A percentile compares a stretch with the other conserved stretches of the same genome.
Evolutionary conservation across 257 asterid species (phyloP).

Genomic region (Hygrophila difformis): DNA sequence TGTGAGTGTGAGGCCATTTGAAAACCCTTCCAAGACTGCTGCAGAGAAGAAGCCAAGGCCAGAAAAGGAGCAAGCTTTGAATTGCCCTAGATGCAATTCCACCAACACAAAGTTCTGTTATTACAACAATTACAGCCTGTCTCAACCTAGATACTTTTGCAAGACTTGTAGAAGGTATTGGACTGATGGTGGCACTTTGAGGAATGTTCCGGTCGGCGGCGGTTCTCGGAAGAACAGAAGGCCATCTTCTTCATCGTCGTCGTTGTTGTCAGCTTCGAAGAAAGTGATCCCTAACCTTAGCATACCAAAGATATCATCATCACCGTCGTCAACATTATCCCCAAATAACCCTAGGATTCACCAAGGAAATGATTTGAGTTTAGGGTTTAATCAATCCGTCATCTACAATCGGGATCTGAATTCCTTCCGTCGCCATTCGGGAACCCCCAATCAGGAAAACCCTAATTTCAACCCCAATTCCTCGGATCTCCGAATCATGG

Average conservation of each 20-base stretch:
- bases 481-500: slow-evolving; percentile 17
- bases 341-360: slow-evolving; percentile 46
- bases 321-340: too few species aligned
- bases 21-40: slow-evolving; percentile 21
- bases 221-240: slow-evolving; percentile 66
- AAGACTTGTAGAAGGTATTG: slow-evolving; percentile 82
- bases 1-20: slow-evolving; percentile 26
- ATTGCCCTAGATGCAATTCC: slow-evolving; percentile 79
- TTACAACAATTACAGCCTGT: slow-evolving; percentile 64
- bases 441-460: slow-evolving; percentile 21
- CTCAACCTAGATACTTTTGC: slow-evolving; percentile 82
- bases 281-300: slow-evolving; percentile 29
- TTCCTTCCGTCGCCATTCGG: slow-evolving; percentile 16
- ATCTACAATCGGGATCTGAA: slow-evolving; percentile 18
- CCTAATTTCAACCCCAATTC: slow-evolving; percentile 14
- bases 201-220: slow-evolving; percentile 85
- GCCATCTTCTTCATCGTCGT: slow-evolving; percentile 19
- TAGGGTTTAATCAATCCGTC: slow-evolving; percentile 22
- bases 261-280: slow-evolving; percentile 9
- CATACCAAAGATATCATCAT: too few species aligned
- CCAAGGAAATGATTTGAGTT: slow-evolving; percentile 28
- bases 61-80: slow-evolving; percentile 39
- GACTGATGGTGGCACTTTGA: slow-evolving; percentile 74
- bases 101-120: slow-evolving; percentile 75
- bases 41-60: slow-evolving; percentile 55